Evolutionary conservation across 2,329 filamentous ascomycete genomes (phyloP), one percentile per base, ranked within the genome.

Genomic region (Chaetomiaceae sp.): DNA sequence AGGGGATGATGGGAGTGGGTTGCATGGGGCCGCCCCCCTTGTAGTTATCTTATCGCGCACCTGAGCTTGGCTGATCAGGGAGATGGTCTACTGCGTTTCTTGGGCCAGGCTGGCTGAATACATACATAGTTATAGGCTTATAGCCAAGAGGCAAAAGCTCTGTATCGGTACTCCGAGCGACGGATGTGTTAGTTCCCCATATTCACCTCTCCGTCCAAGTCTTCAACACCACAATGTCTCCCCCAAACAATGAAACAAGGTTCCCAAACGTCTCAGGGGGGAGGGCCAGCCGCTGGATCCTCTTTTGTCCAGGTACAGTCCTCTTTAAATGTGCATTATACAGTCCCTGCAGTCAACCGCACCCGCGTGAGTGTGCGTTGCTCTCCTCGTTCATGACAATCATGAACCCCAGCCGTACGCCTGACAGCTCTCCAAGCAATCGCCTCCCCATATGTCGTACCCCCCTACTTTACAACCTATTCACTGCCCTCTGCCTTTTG

Each of bases 1-100:
- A 37, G 10, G 25, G 25, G 25, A 27, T n/a, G n/a, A n/a, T n/a
- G n/a, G n/a, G n/a, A n/a, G n/a, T n/a, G n/a, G n/a, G n/a, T n/a
- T n/a, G n/a, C n/a, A n/a, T n/a, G n/a, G n/a, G n/a, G n/a, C n/a
- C n/a, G n/a, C n/a, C n/a, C n/a, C n/a, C n/a, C n/a, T n/a, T n/a
- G n/a, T n/a, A n/a, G n/a, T 58, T 58, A 58, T 58, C 56, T 54
- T 54, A 58, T 58, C 55, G 29, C 23, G 11, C 4, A 2, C 25
- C 6, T 13, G 8, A 6, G n/a, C n/a, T n/a, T n/a, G n/a, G n/a
- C n/a, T n/a, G n/a, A n/a, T n/a, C n/a, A n/a, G n/a, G n/a, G n/a
- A n/a, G n/a, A n/a, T n/a, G n/a, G n/a, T n/a, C n/a, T n/a, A n/a
- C n/a, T n/a, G n/a, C n/a, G n/a, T n/a, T n/a, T n/a, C n/a, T n/a